Percentiles rank a stretch among this genome's conserved stretches.
These are phyloP conservation scores for Moesziomyces antarcticus DNA, from an alignment of 1,284 basidiomycete species.

Conservation along the genomic window DNA sequence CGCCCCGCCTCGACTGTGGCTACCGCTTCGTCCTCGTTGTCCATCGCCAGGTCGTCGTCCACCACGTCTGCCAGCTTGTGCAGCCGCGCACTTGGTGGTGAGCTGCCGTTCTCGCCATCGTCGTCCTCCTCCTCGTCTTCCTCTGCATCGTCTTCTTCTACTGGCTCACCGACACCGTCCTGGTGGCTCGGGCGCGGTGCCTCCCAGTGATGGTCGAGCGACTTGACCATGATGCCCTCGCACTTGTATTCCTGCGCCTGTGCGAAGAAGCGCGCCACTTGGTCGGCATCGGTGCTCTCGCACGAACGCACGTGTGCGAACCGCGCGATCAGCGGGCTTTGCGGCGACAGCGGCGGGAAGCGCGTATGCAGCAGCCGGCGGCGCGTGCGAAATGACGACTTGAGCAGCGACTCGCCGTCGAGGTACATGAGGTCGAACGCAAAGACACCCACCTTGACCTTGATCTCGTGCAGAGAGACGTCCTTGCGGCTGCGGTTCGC, in stretches of 20 bases:
- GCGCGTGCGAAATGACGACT: constrained; percentile 78
- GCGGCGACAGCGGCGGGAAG: constrained; percentile 66
- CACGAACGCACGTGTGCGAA: constrained; percentile 82
- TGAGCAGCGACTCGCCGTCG: constrained; percentile 76
- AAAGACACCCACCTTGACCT: constrained; percentile 64
- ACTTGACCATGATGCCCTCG: constrained; percentile 95
- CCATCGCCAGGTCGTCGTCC: constrained; percentile 53
- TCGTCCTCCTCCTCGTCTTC: constrained; percentile 4
- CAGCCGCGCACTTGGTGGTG: constrained; percentile 18
- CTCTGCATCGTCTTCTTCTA: constrained; percentile 12
- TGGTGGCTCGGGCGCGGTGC: constrained; percentile 36
- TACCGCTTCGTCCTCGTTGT: constrained; percentile 47
- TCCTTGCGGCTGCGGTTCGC: constrained; percentile 61
- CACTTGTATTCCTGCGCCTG: constrained; percentile 82
- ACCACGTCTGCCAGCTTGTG: constrained; percentile 57
- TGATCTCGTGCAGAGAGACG: constrained; percentile 60
- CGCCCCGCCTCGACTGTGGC: constrained; percentile 21
- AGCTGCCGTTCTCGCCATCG: constrained; percentile 40
- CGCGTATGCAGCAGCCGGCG: constrained; percentile 75
- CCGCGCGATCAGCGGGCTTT: constrained; percentile 73
- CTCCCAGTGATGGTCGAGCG: constrained; percentile 69
- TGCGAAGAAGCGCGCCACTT: constrained; percentile 81
- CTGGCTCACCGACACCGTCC: constrained; percentile 63
- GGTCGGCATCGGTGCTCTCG: constrained; percentile 76
- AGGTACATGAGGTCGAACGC: constrained; percentile 63